Conservation (phyloP, 768 basidiomycete genomes). For the Lepiota subincarnata region DNA sequence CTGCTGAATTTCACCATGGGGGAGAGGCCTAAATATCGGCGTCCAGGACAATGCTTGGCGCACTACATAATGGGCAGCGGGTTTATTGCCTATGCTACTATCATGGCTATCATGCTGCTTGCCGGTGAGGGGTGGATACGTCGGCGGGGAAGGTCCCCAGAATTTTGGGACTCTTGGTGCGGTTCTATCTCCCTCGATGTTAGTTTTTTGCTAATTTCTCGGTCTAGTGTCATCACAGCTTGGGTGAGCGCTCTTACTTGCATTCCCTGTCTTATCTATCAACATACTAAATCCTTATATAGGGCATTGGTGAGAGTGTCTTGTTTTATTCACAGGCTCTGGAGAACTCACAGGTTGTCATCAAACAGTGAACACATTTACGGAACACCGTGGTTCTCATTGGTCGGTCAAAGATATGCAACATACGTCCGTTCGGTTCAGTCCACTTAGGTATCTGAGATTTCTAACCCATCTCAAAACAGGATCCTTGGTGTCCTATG, state of each 20-base stretch:
- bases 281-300: background rate
- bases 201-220: background rate
- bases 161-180: conserved; percentile 82
- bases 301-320: conserved; percentile 57
- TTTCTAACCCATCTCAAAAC: background rate
- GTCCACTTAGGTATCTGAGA: background rate
- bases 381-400: conserved; percentile 73
- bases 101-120: conserved; percentile 75
- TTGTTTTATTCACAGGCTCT: background rate
- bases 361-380: conserved; percentile 80
- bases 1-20: background rate
- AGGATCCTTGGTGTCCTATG: conserved; percentile 75
- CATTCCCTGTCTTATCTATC: background rate
- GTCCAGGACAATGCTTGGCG: conserved; percentile 73
- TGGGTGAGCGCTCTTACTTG: conserved; percentile 35
- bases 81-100: conserved; percentile 82
- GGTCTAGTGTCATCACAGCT: conserved; percentile 40
- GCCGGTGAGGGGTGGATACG: conserved; percentile 77
- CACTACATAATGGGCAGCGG: conserved; percentile 90
- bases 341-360: background rate
- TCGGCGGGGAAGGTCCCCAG: conserved; percentile 68
- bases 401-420: conserved; percentile 97
- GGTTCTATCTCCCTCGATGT: conserved; percentile 17
- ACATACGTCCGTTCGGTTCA: conserved; percentile 61
- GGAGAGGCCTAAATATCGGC: background rate